Percentiles rank a stretch among this genome's conserved stretches.
Conservation (phyloP, 2,329 filamentous ascomycete genomes). For the Colletotrichum sp. region DNA sequence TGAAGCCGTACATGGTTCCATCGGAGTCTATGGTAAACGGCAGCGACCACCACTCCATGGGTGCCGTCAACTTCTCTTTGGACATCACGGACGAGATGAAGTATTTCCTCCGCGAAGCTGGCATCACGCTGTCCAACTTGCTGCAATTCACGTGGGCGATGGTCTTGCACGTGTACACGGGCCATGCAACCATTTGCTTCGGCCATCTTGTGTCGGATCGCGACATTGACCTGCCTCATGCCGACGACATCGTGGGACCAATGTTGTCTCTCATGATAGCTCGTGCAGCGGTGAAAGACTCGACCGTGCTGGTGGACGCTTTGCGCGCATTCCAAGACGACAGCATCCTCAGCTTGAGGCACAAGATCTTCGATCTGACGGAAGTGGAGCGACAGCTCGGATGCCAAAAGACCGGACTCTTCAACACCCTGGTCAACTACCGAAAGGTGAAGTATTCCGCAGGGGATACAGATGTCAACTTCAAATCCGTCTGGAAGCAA, state of each 20-base stretch:
- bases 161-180: neutral
- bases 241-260: neutral
- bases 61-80: neutral
- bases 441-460: neutral
- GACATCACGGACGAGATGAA: neutral
- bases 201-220: constrained; percentile 3
- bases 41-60: neutral
- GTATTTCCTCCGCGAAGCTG: neutral
- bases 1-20: neutral
- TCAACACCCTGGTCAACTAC: constrained; percentile 1
- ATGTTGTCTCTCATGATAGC: neutral
- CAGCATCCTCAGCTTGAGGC: neutral
- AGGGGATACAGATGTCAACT: neutral
- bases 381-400: constrained; percentile 1
- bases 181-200: neutral
- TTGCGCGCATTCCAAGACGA: neutral
- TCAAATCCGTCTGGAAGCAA: constrained; percentile 2
- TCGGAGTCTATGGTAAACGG: neutral
- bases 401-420: neutral
- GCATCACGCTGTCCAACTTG: neutral
- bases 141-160: neutral
- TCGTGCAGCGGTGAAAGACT: neutral
- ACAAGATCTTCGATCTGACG: neutral
- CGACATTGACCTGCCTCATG: neutral
- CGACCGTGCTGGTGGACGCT: neutral